Base-by-base conservation (phyloP, 2,329 filamentous ascomycete genomes). In the Calonectria pseudoreteaudii region DNA sequence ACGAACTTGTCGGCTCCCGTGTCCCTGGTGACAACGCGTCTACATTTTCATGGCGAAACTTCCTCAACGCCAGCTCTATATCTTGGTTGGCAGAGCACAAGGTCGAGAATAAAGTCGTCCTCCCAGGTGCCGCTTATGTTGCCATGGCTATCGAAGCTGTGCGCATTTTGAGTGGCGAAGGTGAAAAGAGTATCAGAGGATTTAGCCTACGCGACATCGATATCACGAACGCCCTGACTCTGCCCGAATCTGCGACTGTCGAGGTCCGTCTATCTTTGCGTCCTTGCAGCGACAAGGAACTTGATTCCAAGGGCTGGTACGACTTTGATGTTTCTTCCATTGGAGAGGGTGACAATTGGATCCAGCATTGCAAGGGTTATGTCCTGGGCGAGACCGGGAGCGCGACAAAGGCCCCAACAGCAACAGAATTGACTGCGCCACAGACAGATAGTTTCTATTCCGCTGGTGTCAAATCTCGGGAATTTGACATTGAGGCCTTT, bases 271-370 rank as follows among this genome's bases (percentile, higher is more conserved):
- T 62, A 9, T 62, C 56, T 13, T 20, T 62, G 6, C 56, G 56
- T 11, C 36, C 36, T 2, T 62, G 56, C 7, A 62, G 31, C 23
- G 56, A 62, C 3, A 62, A 62, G 31, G 56, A 62, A 8, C 56
- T 62, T 18, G 56, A 62, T 41, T 41, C 26, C 14, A 38, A 62
- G 18, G 34, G 56, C 23, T 62, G 56, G 56, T 62, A 62, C 20
- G 56, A 62, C 14, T 62, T 62, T 62, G 56, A 62, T 14, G 56
- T 62, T 20, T 62, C 56, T n/a, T 62, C 56, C 8, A 62, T 62
- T 23, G 34, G 34, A 3, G 34, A 62, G 8, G 36, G 56, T 10
- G 56, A 62, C n/a, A 62, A 62, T 26, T 62, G 56, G 56, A 62
- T 38, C 6, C 56, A 38, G 23, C 56, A 62, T 26, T 62, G 56